These are phyloP conservation scores for Termitomyces sp. DNA, from an alignment of 768 basidiomycete species.

Conservation along the genomic window DNA sequence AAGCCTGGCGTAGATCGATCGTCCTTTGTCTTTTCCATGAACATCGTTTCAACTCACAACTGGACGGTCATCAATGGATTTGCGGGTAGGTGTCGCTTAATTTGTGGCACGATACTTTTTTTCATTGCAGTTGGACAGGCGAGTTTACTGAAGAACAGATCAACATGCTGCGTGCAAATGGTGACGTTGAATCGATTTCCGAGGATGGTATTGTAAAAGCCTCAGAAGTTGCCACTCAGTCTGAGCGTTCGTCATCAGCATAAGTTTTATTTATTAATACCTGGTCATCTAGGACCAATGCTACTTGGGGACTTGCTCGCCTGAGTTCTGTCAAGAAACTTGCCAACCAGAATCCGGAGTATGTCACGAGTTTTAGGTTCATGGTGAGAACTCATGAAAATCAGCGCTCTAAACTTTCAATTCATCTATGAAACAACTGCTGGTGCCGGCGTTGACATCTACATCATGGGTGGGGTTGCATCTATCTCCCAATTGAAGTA, in stretches of 20 bases:
- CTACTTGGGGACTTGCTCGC: conserved; percentile 27
- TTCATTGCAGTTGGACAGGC: background rate
- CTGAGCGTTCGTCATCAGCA: background rate
- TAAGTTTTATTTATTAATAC: background rate
- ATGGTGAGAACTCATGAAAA: no score
- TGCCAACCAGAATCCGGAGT: no score
- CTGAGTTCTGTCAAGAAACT: conserved; percentile 18
- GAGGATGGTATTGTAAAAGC: conserved; percentile 21
- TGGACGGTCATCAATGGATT: conserved; percentile 26
- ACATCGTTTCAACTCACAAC: conserved; percentile 10
- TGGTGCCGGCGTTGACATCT: conserved; percentile 23
- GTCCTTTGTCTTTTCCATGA: background rate
- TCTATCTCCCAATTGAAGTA: background rate
- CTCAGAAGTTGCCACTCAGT: conserved; percentile 15
- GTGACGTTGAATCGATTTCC: no score
- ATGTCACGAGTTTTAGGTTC: background rate
- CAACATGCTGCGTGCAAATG: conserved; percentile 15
- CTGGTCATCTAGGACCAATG: conserved; percentile 17
- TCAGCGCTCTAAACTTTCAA: conserved; percentile 7
- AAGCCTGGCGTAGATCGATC: no score
- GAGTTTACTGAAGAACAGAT: conserved; percentile 15
- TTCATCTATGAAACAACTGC: conserved; percentile 11
- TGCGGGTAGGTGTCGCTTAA: no score
- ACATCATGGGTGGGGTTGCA: conserved; percentile 28
- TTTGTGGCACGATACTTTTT: no score